Percentiles rank a stretch among this genome's conserved stretches.
Conservation (phyloP, 2,329 filamentous ascomycete species). For the Aspergillus sp. region DNA sequence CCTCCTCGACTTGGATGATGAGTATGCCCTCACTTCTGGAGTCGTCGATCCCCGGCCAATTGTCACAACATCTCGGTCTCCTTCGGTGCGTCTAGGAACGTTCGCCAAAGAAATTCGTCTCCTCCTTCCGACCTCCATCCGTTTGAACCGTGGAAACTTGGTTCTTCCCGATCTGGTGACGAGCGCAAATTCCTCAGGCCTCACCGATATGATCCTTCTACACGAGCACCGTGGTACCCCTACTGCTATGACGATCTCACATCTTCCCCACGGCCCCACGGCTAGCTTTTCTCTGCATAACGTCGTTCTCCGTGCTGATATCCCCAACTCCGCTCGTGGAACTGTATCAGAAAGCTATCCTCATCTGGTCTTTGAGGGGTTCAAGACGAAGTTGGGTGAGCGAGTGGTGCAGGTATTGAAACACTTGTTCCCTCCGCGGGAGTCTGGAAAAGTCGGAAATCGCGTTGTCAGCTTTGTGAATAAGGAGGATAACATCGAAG, state of each 20-base stretch:
- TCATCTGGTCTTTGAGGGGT: conserved; percentile 93
- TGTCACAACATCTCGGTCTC: conserved; percentile 87
- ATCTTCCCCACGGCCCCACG: conserved; percentile 85
- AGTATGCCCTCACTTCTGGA: conserved; percentile 88
- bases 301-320: conserved; percentile 87
- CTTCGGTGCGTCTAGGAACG: conserved; percentile 77
- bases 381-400: conserved; percentile 75
- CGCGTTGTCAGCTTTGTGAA: conserved; percentile 93
- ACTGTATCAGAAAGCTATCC: conserved; percentile 92
- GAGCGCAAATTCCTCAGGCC: conserved; percentile 74
- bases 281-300: conserved; percentile 88
- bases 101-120: conserved; percentile 92
- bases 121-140: conserved; percentile 78
- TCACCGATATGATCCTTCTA: conserved; percentile 81
- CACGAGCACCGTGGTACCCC: conserved; percentile 93
- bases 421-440: conserved; percentile 88
- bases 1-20: conserved; percentile 81
- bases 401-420: conserved; percentile 88
- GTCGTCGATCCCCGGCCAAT: conserved; percentile 85
- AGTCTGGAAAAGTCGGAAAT: conserved; percentile 80
- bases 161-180: conserved; percentile 81
- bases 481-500: conserved; percentile 82
- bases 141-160: conserved; percentile 87
- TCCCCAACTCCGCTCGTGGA: conserved; percentile 81
- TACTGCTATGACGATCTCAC: conserved; percentile 81